Evolutionary conservation across 2,329 filamentous ascomycete genomes (phyloP), one percentile per base, ranked within the genome.

Genomic region (Erysiphe pulchra): DNA sequence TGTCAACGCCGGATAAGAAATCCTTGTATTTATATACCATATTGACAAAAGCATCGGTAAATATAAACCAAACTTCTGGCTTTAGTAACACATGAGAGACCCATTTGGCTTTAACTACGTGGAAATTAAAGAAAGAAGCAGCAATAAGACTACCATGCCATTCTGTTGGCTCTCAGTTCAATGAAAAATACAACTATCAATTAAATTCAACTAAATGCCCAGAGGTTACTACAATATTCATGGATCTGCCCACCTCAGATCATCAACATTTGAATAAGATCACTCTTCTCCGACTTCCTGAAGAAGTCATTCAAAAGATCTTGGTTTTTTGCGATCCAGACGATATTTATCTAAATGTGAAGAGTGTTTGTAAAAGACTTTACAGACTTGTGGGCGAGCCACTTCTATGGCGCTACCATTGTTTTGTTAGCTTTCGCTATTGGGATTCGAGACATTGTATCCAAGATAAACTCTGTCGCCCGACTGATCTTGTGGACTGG

Each of bases 231-330:
- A 24, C 20, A 6, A 24, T 6, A 24, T 24, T 24, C 20, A 24
- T 24, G 20, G 6, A 3, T 24, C 20, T 24, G 20, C 32, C 14
- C 32, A 34, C 10, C 4, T 34, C 32, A 34, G 32, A 34, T 34
- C 32, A n/a, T 10, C 32, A 34, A 3, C 10, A 4, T 34, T 12
- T n/a, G 14, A 34, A n/a, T n/a, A 9, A 34, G 14, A 34, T n/a
- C 11, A 12, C 3, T 34, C 14, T 34, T 34, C 32, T n/a, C 14
- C 11, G 10, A 12, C 55, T 60, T 37, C 86, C 86, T 37, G 80
- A 87, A 60, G 90, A 98, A 64, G 72, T 95, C 50, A 68, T 95
- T 54, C 75, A 83, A 57, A 70, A 77, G 45, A 80, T 95, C 52
- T 68, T 94, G 52, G 67, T 69, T 50, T 75, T 75, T 56, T 59